phyloP scores from a whole-genome alignment of 1,139 yeast genomes.

The Yamadazyma blattariae region DNA sequence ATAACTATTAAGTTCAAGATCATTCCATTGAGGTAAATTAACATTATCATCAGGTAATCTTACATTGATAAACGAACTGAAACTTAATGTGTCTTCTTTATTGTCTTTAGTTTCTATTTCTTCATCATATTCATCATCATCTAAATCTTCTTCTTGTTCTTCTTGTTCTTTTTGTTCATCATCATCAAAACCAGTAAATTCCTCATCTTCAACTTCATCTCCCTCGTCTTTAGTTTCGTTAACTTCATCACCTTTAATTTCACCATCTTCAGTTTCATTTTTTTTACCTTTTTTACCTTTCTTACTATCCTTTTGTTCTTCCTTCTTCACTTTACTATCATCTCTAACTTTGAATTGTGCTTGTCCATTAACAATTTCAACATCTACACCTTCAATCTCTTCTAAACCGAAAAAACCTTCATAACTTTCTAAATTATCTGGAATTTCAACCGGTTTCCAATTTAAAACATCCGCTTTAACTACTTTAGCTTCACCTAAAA shows the following conservation, averaged over 20 bases:
- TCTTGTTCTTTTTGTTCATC: constrained; percentile 14
- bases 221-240: constrained; percentile 10
- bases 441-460: constrained; percentile 84
- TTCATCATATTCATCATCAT: constrained; percentile 8
- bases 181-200: constrained; percentile 13
- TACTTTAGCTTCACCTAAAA: constrained; percentile 11
- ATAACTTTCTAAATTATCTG: constrained; percentile 81
- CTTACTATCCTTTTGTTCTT: constrained; percentile 7
- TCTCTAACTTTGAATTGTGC: constrained; percentile 60
- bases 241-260: constrained; percentile 2
- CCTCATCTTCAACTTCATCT: constrained; percentile 16
- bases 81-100: constrained; percentile 12
- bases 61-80: constrained; percentile 24
- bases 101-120: constrained; percentile 9
- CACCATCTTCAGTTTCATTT: constrained; percentile 8
- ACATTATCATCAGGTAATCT: constrained; percentile 40
- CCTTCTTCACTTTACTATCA: constrained; percentile 17
- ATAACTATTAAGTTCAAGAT: constrained; percentile 37
- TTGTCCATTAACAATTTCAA: constrained; percentile 62
- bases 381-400: constrained; percentile 91
- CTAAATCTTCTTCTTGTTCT: constrained; percentile 13
- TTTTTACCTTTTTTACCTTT: too few relatives aligned
- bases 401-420: constrained; percentile 91
- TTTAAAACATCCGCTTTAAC: constrained; percentile 51
- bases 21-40: constrained; percentile 61